A percentile compares a stretch with the other conserved stretches of the same genome.
phyloP scores from a whole-genome alignment of 768 basidiomycete species.

The Naganishia vishniacii region DNA sequence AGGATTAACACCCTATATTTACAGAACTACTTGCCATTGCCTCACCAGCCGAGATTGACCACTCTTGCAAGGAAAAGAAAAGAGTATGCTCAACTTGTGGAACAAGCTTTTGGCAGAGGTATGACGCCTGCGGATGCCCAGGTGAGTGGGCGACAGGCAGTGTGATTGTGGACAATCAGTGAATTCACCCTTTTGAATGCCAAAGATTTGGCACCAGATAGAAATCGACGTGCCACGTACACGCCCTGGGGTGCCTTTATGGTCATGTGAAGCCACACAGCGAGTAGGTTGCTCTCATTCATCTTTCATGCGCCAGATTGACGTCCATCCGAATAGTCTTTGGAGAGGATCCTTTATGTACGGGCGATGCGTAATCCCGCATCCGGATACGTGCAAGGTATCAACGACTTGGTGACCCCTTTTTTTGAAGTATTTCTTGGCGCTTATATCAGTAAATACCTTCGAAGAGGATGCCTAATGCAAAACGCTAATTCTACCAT shows the following conservation, averaged over 20 bases:
- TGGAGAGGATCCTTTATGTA: conserved; percentile 93
- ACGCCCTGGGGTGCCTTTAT: conserved; percentile 78
- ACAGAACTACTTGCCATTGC: conserved; percentile 87
- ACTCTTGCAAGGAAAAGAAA: conserved; percentile 83
- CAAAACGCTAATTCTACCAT: background rate
- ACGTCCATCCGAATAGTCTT: conserved; percentile 57
- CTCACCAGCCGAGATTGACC: conserved; percentile 64
- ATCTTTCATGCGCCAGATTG: background rate
- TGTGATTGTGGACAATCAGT: background rate
- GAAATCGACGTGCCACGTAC: conserved; percentile 97
- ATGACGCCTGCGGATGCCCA: conserved; percentile 78
- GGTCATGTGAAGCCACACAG: conserved; percentile 87
- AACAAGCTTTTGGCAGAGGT: conserved; percentile 81
- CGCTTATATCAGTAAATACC: conserved; percentile 73
- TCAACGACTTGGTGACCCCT: conserved; percentile 95
- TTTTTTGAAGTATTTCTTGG: conserved; percentile 97
- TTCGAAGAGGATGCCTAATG: background rate
- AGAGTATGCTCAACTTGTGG: conserved; percentile 84
- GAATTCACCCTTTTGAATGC: background rate
- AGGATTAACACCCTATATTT: conserved; percentile 4
- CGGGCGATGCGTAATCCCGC: conserved; percentile 99
- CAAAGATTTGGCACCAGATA: conserved; percentile 95
- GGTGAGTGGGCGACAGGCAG: conserved; percentile 29
- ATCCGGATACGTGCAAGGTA: conserved; percentile 97
- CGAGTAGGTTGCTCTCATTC: conserved; percentile 56